A percentile compares a stretch with the other conserved stretches of the same genome.
Conservation (phyloP, 177 flowering plant genomes). For the Telopea speciosissima region DNA sequence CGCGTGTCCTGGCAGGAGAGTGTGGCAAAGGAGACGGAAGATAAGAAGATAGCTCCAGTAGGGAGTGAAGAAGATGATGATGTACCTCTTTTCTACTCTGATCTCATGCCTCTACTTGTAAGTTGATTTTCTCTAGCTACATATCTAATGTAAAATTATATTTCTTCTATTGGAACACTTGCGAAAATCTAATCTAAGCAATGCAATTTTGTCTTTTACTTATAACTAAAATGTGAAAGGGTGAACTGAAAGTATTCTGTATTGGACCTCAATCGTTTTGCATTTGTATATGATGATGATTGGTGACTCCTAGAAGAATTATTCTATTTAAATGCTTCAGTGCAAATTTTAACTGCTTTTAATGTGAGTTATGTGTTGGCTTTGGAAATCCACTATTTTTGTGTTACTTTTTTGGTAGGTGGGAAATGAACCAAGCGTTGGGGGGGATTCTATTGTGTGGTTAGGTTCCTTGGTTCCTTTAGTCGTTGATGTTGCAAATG, state of each 20-base stretch:
- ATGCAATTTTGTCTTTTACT: background rate
- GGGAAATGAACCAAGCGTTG: slow-evolving; percentile 46
- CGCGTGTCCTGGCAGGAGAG: slow-evolving; percentile 47
- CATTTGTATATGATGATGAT: background rate
- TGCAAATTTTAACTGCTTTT: background rate
- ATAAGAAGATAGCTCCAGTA: slow-evolving; percentile 23
- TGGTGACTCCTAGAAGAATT: background rate
- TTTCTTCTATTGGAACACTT: background rate
- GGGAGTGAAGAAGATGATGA: slow-evolving; percentile 50
- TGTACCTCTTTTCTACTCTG: slow-evolving; percentile 80
- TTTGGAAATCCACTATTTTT: background rate
- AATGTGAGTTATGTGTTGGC: background rate
- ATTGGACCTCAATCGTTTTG: background rate
- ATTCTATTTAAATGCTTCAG: background rate
- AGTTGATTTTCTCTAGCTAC: slow-evolving; percentile 13
- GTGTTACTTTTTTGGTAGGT: slow-evolving; percentile 33
- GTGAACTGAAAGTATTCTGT: background rate
- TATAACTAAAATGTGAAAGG: background rate
- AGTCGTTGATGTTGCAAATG: slow-evolving; percentile 58
- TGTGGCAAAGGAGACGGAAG: slow-evolving; percentile 78
- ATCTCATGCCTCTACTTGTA: slow-evolving; percentile 94
- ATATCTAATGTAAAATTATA: background rate
- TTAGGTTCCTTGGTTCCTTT: slow-evolving; percentile 63
- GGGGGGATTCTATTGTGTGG: slow-evolving; percentile 90
- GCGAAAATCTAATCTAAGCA: background rate